A percentile compares a stretch with the other conserved stretches of the same genome.
Conservation (phyloP, 768 basidiomycete species). For the Hericium coralloides region DNA sequence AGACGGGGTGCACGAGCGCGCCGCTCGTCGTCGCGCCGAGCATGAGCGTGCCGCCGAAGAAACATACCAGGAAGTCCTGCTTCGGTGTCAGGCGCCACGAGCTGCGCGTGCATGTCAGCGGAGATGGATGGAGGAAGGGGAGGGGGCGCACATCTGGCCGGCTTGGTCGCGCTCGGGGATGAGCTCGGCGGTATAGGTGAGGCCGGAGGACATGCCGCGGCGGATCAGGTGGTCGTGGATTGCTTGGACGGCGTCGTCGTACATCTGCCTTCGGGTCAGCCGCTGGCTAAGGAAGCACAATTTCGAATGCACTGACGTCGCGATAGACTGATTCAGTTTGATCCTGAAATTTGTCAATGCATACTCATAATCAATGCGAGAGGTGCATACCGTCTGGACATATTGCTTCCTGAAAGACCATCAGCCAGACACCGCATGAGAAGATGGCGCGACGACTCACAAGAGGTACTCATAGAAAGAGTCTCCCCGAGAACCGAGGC, state of each 20-base stretch:
- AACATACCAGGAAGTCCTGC: constrained; percentile 95
- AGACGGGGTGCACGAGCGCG: constrained; percentile 41
- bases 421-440: background rate
- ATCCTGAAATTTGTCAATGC: constrained; percentile 34
- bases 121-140: background rate
- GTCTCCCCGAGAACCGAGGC: constrained; percentile 87
- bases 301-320: constrained; percentile 36
- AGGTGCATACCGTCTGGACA: constrained; percentile 56
- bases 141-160: constrained; percentile 26
- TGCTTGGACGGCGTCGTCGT: constrained; percentile 76
- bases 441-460: constrained; percentile 32
- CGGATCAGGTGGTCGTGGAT: constrained; percentile 70
- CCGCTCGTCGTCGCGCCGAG: constrained; percentile 75
- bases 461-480: constrained; percentile 90
- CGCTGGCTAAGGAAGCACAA: background rate
- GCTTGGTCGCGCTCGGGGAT: constrained; percentile 39
- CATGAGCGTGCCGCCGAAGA: constrained; percentile 87
- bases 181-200: constrained; percentile 80
- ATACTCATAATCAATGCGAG: background rate
- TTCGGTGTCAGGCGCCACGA: constrained; percentile 74
- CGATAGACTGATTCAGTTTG: constrained; percentile 69
- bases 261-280: constrained; percentile 52
- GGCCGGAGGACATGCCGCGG: constrained; percentile 43
- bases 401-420: constrained; percentile 52
- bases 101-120: constrained; percentile 24